Evolutionary conservation across 768 basidiomycete species (phyloP), one percentile per base, ranked within the genome.

Genomic region (Lactarius psammicola): DNA sequence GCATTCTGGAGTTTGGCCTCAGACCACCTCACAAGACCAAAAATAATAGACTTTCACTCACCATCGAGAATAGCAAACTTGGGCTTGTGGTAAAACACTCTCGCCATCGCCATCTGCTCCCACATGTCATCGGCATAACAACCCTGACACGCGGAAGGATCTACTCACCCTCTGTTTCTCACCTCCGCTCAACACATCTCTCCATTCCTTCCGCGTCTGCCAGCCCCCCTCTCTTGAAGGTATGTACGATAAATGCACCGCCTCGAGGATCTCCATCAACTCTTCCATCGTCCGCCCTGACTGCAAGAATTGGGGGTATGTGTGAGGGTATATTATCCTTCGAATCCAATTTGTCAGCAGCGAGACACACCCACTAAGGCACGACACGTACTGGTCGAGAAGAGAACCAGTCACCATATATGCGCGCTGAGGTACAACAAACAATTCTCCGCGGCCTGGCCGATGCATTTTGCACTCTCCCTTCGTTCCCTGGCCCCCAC

Each of bases 101-200:
- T 82, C 8, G 95, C 93, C 82, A 98, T 85, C 0, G 85, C 89
- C 90, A 98, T 95, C 86, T 90, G 72, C 6, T 34, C 36, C 30
- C 44, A 46, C 33, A n/a, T 31, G 56, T 72, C 28, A 72, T 64
- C 26, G 62, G 13, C 56, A 64, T 15, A n/a, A 18, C 59, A 63
- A 11, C 4, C n/a, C 26, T 7, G 10, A 20, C 28, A 34, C 26
- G 51, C 3, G 40, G 5, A 10, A 18, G 17, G 17, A 56, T 42
- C 46, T 8, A 72, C 84, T 44, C 66, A 90, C 89, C 72, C 95
- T 77, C 76, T 98, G 96, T 77, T 97, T 98, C 83, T 98, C 96
- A 0, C 96, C 96, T 0, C 96, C 96, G 71, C 93, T 95, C 72
- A 96, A 78, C 54, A 98, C 93, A 77, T 97, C 94, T 68, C 94